phyloP scores from a whole-genome alignment of 2,329 filamentous ascomycete genomes.

The Aspergillus sp. region DNA sequence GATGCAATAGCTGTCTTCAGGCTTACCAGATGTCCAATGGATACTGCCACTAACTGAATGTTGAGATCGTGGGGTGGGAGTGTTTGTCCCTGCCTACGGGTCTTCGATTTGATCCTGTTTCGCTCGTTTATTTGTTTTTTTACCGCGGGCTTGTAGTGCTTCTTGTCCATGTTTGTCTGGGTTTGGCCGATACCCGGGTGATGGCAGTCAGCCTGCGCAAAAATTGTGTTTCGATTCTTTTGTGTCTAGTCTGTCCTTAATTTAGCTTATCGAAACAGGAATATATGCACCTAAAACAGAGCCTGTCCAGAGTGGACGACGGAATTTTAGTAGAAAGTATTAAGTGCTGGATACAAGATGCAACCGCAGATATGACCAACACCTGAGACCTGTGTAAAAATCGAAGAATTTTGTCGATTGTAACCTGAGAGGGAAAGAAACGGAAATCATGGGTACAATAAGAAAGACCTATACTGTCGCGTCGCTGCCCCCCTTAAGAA shows the following conservation, averaged over 20 bases:
- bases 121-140: background rate
- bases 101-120: background rate
- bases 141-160: background rate
- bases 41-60: background rate
- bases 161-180: background rate
- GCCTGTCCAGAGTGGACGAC: no score
- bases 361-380: no score
- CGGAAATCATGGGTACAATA: no score
- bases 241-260: background rate
- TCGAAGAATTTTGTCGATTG: no score
- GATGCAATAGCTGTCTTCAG: background rate
- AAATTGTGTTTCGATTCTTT: background rate
- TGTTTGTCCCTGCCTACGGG: background rate
- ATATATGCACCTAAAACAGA: background rate
- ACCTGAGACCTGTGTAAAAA: no score
- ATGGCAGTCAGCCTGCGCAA: background rate
- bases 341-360: no score
- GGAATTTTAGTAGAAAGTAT: no score
- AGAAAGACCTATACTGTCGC: no score
- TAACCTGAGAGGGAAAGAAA: no score
- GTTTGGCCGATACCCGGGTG: background rate
- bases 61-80: background rate
- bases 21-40: background rate
- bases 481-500: accelerated
- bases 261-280: background rate